Conservation (phyloP, 345 rosid species). For the Iberis pinnata region DNA sequence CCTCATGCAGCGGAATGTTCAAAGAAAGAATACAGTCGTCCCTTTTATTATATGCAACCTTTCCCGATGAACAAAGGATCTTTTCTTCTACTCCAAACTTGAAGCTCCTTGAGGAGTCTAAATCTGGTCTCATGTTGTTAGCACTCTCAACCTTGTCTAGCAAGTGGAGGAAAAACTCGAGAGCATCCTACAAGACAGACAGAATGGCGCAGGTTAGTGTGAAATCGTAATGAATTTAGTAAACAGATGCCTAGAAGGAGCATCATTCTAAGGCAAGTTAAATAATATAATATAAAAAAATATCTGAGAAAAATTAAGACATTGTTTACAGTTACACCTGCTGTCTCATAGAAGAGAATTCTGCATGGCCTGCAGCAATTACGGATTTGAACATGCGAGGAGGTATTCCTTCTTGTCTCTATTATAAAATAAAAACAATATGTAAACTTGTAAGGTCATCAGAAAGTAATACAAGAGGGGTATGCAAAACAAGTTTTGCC, state of each 20-base stretch:
- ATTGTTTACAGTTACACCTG: too few relatives aligned
- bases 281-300: neutral
- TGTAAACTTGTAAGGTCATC: constrained; percentile 8
- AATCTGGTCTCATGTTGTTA: constrained; percentile 47
- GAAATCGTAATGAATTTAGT: neutral
- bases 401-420: constrained; percentile 91
- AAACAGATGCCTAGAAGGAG: constrained; percentile 3
- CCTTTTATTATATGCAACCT: constrained; percentile 84
- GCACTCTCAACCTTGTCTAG: constrained; percentile 88
- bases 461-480: constrained; percentile 10
- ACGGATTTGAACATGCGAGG: constrained; percentile 97
- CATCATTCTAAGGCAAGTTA: constrained; percentile 2
- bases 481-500: constrained; percentile 1
- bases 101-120: constrained; percentile 85
- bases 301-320: neutral
- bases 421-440: constrained; percentile 18
- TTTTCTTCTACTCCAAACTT: constrained; percentile 98
- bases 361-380: constrained; percentile 92
- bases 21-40: constrained; percentile 82
- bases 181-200: constrained; percentile 64
- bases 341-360: constrained; percentile 92
- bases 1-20: constrained; percentile 87
- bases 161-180: constrained; percentile 89
- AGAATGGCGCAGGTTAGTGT: constrained; percentile 22
- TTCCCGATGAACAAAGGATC: constrained; percentile 80